These are phyloP conservation scores for Moricandia arvensis DNA, from an alignment of 345 rosid species.

Conservation along the genomic window DNA sequence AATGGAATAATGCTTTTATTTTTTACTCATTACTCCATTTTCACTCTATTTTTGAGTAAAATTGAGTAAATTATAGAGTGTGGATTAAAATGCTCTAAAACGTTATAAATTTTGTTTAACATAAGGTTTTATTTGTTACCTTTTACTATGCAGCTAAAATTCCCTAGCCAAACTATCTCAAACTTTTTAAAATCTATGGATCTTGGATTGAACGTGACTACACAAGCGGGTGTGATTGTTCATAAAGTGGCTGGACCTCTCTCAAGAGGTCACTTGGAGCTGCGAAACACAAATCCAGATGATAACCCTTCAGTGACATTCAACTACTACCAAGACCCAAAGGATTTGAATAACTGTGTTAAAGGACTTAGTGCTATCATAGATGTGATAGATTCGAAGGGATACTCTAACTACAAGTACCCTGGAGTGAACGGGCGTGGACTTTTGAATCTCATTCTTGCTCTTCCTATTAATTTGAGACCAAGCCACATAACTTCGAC, in stretches of 20 bases:
- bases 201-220: conserved; percentile 30
- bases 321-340: conserved; percentile 62
- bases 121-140: background rate
- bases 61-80: too few relatives aligned
- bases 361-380: conserved; percentile 51
- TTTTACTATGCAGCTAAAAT: background rate
- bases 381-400: conserved; percentile 13
- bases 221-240: conserved; percentile 47
- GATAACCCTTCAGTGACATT: conserved; percentile 63
- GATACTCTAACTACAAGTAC: conserved; percentile 52
- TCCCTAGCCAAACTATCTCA: conserved; percentile 29
- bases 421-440: conserved; percentile 28
- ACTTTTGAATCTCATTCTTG: conserved; percentile 39
- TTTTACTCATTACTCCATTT: too few relatives aligned
- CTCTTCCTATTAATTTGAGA: conserved; percentile 54
- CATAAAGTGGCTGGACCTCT: conserved; percentile 54
- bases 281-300: conserved; percentile 40
- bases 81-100: too few relatives aligned
- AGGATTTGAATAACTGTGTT: conserved; percentile 45
- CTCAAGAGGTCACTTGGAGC: conserved; percentile 56
- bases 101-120: background rate
- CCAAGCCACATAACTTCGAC: conserved; percentile 45
- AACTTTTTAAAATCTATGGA: conserved; percentile 35
- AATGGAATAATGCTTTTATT: too few relatives aligned
- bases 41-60: too few relatives aligned